Conservation (phyloP, 371 early-diverging fungal species). For the Mortierella sp. region DNA sequence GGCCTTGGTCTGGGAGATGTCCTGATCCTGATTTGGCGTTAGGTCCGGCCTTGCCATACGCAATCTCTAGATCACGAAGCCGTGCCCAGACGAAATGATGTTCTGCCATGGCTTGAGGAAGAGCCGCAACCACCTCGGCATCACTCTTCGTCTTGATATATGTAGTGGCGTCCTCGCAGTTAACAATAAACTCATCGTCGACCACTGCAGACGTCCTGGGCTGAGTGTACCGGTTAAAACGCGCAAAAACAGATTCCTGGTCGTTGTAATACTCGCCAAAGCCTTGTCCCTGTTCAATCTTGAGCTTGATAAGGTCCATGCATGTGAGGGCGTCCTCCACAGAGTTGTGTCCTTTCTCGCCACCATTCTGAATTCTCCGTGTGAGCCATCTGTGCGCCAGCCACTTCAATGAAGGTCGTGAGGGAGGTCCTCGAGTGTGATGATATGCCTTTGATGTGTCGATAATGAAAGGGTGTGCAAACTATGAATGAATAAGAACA, state of each 20-base stretch:
- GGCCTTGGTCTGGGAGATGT: background rate
- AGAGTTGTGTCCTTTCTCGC: slow-evolving; percentile 77
- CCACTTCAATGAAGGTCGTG: slow-evolving; percentile 66
- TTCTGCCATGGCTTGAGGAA: slow-evolving; percentile 25
- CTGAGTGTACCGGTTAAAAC: slow-evolving; percentile 59
- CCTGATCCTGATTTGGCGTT: background rate
- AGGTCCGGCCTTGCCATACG: slow-evolving; percentile 32
- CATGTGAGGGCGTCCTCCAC: slow-evolving; percentile 82
- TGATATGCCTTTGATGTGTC: slow-evolving; percentile 81
- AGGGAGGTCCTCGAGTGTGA: slow-evolving; percentile 72
- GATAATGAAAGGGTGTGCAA: slow-evolving; percentile 76
- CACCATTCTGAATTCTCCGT: slow-evolving; percentile 69
- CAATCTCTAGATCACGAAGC: slow-evolving; percentile 52
- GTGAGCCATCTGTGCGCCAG: slow-evolving; percentile 70
- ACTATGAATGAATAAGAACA: slow-evolving; percentile 29
- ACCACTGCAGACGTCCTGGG: slow-evolving; percentile 62
- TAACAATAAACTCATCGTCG: slow-evolving; percentile 41
- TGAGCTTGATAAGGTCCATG: slow-evolving; percentile 78
- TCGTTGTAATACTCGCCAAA: slow-evolving; percentile 65
- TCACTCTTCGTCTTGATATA: slow-evolving; percentile 33
- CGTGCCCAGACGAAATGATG: slow-evolving; percentile 57
- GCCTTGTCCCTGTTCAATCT: slow-evolving; percentile 64
- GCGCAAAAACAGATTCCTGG: slow-evolving; percentile 65
- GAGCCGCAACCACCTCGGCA: slow-evolving; percentile 34
- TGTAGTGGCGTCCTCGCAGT: slow-evolving; percentile 12